phyloP scores from a whole-genome alignment of 2,329 filamentous ascomycete genomes.

The Calonectria hongkongensis region DNA sequence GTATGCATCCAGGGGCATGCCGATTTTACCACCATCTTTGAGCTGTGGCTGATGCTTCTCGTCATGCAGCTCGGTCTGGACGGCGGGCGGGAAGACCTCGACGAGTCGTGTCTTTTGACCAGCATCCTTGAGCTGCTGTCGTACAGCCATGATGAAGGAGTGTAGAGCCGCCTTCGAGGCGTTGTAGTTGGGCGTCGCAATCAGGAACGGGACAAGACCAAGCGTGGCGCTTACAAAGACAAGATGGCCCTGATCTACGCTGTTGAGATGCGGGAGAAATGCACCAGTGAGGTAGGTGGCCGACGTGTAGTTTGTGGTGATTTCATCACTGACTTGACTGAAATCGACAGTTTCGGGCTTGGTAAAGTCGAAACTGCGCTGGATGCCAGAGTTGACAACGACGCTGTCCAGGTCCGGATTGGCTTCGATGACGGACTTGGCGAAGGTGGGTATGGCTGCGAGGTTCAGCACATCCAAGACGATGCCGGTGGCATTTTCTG shows the following conservation, averaged over 20 bases:
- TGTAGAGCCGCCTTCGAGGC: slow-evolving; percentile 51
- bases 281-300: slow-evolving; percentile 47
- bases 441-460: slow-evolving; percentile 54
- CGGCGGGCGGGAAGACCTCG: slow-evolving; percentile 51
- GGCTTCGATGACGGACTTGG: slow-evolving; percentile 28
- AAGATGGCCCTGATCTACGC: slow-evolving; percentile 32
- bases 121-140: slow-evolving; percentile 46
- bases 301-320: slow-evolving; percentile 49
- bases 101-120: slow-evolving; percentile 41
- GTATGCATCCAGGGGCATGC: slow-evolving; percentile 63
- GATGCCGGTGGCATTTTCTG: slow-evolving; percentile 59
- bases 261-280: slow-evolving; percentile 48
- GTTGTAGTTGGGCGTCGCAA: slow-evolving; percentile 48
- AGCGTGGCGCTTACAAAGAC: slow-evolving; percentile 46
- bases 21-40: slow-evolving; percentile 51
- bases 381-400: slow-evolving; percentile 74
- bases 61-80: slow-evolving; percentile 50
- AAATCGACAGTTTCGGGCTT: slow-evolving; percentile 51
- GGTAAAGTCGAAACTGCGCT: slow-evolving; percentile 61
- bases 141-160: slow-evolving; percentile 45
- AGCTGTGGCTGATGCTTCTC: slow-evolving; percentile 44
- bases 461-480: slow-evolving; percentile 66
- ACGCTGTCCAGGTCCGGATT: slow-evolving; percentile 63
- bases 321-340: slow-evolving; percentile 45
- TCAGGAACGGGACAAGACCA: slow-evolving; percentile 40